Evolutionary conservation across 2,329 filamentous ascomycete species (phyloP).

Genomic region (Phoma herbarum): DNA sequence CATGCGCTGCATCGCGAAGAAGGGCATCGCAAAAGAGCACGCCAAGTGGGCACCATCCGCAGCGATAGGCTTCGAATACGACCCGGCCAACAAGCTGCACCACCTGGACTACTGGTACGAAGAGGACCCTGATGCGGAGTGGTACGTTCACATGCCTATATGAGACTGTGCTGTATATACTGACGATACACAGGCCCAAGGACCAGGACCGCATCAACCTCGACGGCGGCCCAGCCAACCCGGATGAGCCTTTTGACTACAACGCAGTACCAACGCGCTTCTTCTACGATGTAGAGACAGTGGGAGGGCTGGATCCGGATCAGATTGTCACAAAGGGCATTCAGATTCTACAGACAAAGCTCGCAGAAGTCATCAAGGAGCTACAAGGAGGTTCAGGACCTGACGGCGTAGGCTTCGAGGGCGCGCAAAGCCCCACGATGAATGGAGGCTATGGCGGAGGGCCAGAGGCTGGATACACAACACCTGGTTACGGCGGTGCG

Average conservation of each 20-base stretch:
- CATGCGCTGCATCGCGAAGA: constrained; percentile 93
- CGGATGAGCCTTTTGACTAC: constrained; percentile 90
- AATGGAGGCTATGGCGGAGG: constrained; percentile 63
- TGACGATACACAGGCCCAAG: constrained; percentile 70
- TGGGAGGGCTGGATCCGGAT: constrained; percentile 88
- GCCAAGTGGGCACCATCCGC: constrained; percentile 96
- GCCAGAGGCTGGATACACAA: constrained; percentile 71
- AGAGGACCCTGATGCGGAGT: constrained; percentile 82
- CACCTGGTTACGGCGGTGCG: constrained; percentile 64
- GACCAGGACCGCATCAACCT: constrained; percentile 81
- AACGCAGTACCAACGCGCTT: constrained; percentile 84
- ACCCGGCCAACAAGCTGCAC: constrained; percentile 93
- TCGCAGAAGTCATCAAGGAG: constrained; percentile 78
- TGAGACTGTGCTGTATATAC: neutral
- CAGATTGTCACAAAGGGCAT: constrained; percentile 89
- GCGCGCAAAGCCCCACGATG: constrained; percentile 70
- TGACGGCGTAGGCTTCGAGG: constrained; percentile 64
- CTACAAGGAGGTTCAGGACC: constrained; percentile 65
- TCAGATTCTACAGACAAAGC: constrained; percentile 86
- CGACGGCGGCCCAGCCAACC: constrained; percentile 75
- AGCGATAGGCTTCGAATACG: constrained; percentile 96
- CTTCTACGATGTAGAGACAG: constrained; percentile 92
- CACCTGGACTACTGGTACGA: constrained; percentile 97
- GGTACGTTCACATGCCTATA: constrained; percentile 64
- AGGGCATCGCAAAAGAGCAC: constrained; percentile 98